Conservation (phyloP, 1,139 yeast genomes). For the Lodderomyces elongisporus region DNA sequence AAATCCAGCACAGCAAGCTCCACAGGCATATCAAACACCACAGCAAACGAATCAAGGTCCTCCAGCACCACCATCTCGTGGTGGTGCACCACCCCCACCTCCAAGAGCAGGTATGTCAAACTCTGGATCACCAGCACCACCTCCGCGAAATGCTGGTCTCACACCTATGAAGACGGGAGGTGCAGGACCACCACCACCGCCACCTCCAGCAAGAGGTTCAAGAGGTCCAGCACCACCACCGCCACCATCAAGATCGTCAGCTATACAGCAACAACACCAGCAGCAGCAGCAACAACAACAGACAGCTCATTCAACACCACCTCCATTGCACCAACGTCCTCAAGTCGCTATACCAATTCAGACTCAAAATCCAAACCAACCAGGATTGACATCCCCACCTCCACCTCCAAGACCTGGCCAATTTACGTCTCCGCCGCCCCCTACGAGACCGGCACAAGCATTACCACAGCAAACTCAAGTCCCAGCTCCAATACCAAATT, state of each 20-base stretch:
- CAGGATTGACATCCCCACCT: constrained; percentile 12
- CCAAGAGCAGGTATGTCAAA: constrained; percentile 8
- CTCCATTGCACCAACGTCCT: constrained; percentile 17
- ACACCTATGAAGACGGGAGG: constrained; percentile 17
- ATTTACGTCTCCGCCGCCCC: constrained; percentile 16
- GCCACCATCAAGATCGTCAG: constrained; percentile 20
- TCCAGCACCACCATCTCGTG: constrained; percentile 9
- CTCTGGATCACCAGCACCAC: constrained; percentile 2
- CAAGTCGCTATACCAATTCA: too few species aligned
- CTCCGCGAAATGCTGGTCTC: constrained; percentile 9
- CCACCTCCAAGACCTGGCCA: constrained; percentile 21
- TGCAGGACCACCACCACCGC: constrained; percentile 13
- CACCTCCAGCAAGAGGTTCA: constrained; percentile 7
- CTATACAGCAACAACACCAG: too few species aligned
- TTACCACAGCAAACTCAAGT: too few species aligned
- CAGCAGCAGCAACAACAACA: constrained; percentile 6
- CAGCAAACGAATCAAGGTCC: constrained; percentile 6
- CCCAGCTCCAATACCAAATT: too few species aligned
- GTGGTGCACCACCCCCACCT: constrained; percentile 17
- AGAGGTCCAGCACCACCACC: constrained; percentile 5
- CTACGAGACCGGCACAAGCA: too few species aligned
- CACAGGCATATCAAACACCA: constrained; percentile 5
- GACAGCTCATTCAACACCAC: constrained; percentile 8
- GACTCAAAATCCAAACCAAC: constrained; percentile 1
- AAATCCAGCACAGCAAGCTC: constrained; percentile 7